Evolutionary conservation across 495 filamentous ascomycete genomes (phyloP), one percentile per base, ranked within the genome.

Genomic region (Cenococcum geophilum): DNA sequence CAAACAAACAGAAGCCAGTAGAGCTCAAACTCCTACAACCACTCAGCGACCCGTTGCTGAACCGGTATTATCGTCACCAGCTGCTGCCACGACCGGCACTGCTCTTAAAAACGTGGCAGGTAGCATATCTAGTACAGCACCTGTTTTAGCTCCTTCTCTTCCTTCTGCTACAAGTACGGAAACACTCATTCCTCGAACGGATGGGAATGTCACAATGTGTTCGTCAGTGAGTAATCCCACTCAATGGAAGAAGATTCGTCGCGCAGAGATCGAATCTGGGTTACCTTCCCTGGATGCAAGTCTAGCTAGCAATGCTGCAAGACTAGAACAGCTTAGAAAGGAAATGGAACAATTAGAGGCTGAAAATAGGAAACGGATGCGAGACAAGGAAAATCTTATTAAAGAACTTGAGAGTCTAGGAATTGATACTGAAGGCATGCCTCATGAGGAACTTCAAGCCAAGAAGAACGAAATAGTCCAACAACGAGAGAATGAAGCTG

Each of bases 271-370:
- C 34, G 54, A 59, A 35, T 64, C 65, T 25, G 55, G 42, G 4
- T 21, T 68, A 35, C 58, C 55, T 34, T 55, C 61, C n/a, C 20
- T 67, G 1, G 62, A 68, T 22, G 62, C 61, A 35, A 57, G 40
- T 12, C 48, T 68, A 18, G 62, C 61, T n/a, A 61, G 18, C 12
- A 55, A 60, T 23, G 50, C 23, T 18, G 71, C 73, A 1, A 82
- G 76, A 59, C 71, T 91, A 21, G 78, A 78, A 54, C 70, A 78
- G 36, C 63, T 86, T 51, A 76, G 76, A 40, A 72, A 78, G 35
- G 82, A 89, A 69, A 79, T 85, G 60, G 78, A 76, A 43, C 77
- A 74, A 23, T 74, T 91, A 8, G 74, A 87, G 60, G 75, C 77
- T 6, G 82, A 85, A 61, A 79, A 87, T 9, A 77, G 81, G 40